Conservation (phyloP, 495 filamentous ascomycete genomes). For the Cryomyces minteri region DNA sequence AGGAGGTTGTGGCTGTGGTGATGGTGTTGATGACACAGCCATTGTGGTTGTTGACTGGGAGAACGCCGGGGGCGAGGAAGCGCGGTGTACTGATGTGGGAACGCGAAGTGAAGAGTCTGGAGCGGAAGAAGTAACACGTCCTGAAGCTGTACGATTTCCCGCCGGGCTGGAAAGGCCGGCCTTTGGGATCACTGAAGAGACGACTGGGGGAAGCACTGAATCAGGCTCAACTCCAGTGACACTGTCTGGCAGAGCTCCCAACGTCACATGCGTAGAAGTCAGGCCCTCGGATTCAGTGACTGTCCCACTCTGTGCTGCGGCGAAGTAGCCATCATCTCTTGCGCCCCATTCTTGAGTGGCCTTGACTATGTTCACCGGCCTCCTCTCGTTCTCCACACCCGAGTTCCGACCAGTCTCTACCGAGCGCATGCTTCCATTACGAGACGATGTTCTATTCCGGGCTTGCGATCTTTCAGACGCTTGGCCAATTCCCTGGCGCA, state of each 20-base stretch:
- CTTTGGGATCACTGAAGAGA: too few species aligned
- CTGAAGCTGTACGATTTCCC: too few species aligned
- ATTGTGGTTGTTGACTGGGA: conserved; percentile 23
- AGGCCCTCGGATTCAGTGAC: too few species aligned
- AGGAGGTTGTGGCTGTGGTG: conserved; percentile 25
- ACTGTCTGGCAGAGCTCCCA: too few species aligned
- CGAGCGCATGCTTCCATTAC: too few species aligned
- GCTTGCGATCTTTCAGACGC: conserved; percentile 27
- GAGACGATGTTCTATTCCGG: too few species aligned
- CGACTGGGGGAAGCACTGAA: too few species aligned
- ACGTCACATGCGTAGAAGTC: too few species aligned
- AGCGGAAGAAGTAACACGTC: too few species aligned
- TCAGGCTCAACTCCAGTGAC: too few species aligned
- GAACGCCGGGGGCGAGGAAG: conserved; percentile 57
- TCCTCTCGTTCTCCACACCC: neutral
- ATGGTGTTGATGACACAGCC: conserved; percentile 26
- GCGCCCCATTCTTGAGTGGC: neutral
- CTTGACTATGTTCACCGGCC: neutral
- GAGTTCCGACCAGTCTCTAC: conserved; percentile 10
- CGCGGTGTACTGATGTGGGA: conserved; percentile 38
- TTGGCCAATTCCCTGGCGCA: conserved; percentile 20
- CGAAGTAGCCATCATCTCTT: neutral
- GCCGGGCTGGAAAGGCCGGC: too few species aligned
- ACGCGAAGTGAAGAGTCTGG: conserved; percentile 12
- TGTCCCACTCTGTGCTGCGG: neutral